Conservation (phyloP, 2,329 filamentous ascomycete species). For the Sclerotinia subarctica region DNA sequence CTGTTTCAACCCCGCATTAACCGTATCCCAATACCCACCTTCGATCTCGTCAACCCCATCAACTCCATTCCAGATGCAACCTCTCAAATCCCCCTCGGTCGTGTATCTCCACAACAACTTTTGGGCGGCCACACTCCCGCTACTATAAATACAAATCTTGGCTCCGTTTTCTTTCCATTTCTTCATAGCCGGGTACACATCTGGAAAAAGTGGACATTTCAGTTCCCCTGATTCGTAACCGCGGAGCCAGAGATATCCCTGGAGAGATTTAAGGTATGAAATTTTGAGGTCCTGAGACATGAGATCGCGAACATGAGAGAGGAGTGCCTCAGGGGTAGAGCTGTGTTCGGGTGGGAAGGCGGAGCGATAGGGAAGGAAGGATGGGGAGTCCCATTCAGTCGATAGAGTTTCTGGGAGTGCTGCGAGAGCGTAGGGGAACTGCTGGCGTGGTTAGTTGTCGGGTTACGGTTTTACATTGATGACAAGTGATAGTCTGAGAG, state of each 20-base stretch:
- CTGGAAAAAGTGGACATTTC: conserved; percentile 69
- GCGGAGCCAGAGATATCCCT: conserved; percentile 74
- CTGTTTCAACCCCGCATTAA: conserved; percentile 74
- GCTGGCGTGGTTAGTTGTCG: conserved; percentile 25
- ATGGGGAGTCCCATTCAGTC: conserved; percentile 62
- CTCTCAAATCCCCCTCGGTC: conserved; percentile 57
- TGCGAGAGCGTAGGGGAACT: conserved; percentile 76
- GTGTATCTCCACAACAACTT: conserved; percentile 71
- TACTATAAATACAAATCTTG: conserved; percentile 68
- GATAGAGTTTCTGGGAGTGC: conserved; percentile 62
- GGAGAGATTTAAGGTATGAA: conserved; percentile 73
- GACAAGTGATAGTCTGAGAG: not conserved
- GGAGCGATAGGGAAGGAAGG: conserved; percentile 64
- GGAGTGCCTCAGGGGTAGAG: conserved; percentile 55
- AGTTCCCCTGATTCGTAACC: conserved; percentile 70
- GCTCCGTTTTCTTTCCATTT: conserved; percentile 53
- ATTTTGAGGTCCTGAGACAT: conserved; percentile 71
- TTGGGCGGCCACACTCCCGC: conserved; percentile 75
- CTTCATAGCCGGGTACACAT: conserved; percentile 63
- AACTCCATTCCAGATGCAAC: conserved; percentile 63
- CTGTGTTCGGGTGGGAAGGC: conserved; percentile 67
- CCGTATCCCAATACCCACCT: conserved; percentile 72
- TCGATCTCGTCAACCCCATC: conserved; percentile 76
- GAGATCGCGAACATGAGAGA: conserved; percentile 66
- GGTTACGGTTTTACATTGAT: conserved; percentile 2